Evolutionary conservation across 208 protist genomes (phyloP), one percentile per base, ranked within the genome.

Genomic region (Leptomonas pyrrhocoris): DNA sequence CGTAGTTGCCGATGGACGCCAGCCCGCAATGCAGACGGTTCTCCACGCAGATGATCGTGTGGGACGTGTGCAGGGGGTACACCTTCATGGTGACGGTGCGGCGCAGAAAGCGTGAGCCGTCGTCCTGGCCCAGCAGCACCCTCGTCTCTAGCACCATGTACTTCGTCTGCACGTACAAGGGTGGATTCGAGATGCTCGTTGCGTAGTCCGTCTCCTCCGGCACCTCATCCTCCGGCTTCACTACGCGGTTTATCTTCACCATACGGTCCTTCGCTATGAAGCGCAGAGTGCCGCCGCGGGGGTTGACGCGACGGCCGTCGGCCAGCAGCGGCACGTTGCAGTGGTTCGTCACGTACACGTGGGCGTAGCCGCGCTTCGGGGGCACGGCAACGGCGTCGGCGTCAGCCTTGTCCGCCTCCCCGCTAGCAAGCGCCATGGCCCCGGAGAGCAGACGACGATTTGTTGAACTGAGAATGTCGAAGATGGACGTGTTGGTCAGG

Each of bases 41-140:
- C 73, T 92, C 81, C 2, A 93, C n/a, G 62, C 84, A 93, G 57
- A 95, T 86, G 45, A 95, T 80, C 28, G 83, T 82, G 55, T 68
- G 65, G 25, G 77, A 85, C 18, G 18, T 13, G 66, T 95, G 90
- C 43, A 95, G 74, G 6, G 90, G 90, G 54, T 84, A 88, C 19
- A 85, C 79, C n/a, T 51, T 76, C 36, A 95, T 77, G 9, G 59
- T 66, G 27, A 95, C 79, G 15, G 79, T 72, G 53, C 90, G 85
- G 23, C 75, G 74, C 57, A 93, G 66, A 25, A 68, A 70, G n/a
- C 78, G 73, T 23, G 66, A 55, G 65, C 74, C 77, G 27, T 79
- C 65, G n/a, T 75, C 67, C 28, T 73, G 63, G 45, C 23, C 56
- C 63, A 90, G 59, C 25, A 74, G 48, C n/a, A 90, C 77, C 15